phyloP scores from a whole-genome alignment of 768 basidiomycete genomes.

The Pleurotus platypus region DNA sequence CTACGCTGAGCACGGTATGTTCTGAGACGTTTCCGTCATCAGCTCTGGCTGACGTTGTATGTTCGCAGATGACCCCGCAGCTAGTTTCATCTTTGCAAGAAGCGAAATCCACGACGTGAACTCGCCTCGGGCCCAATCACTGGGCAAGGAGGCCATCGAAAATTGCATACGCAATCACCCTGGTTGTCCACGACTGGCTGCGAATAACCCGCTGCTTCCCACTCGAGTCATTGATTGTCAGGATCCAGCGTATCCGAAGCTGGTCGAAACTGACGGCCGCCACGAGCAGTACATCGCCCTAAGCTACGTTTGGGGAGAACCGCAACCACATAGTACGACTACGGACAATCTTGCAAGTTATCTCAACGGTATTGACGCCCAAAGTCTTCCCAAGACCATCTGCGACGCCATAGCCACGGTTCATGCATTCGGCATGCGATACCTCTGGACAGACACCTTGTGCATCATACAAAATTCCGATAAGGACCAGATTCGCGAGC shows the following conservation, averaged over 20 bases:
- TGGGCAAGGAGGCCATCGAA: not conserved
- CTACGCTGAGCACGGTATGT: no score
- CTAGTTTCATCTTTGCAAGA: not conserved
- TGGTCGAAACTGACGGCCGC: not conserved
- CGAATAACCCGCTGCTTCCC: not conserved
- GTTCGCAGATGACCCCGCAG: not conserved
- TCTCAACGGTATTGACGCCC: not conserved
- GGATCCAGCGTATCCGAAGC: not conserved
- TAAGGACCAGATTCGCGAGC: not conserved
- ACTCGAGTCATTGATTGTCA: not conserved
- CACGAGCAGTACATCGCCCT: not conserved
- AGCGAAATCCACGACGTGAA: not conserved
- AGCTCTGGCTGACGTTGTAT: not conserved
- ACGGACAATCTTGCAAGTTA: not conserved
- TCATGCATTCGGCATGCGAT: not conserved
- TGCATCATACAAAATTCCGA: constrained; percentile 1
- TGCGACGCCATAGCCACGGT: not conserved
- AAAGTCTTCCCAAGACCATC: not conserved
- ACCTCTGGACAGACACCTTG: not conserved
- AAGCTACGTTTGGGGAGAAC: constrained; percentile 1
- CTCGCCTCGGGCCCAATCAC: not conserved
- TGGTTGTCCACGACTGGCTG: not conserved
- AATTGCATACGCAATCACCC: not conserved
- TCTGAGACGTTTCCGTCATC: no score
- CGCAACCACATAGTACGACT: not conserved